Evolutionary conservation across 495 filamentous ascomycete species (phyloP).

Genomic region (Rhizodiscina lignyota): DNA sequence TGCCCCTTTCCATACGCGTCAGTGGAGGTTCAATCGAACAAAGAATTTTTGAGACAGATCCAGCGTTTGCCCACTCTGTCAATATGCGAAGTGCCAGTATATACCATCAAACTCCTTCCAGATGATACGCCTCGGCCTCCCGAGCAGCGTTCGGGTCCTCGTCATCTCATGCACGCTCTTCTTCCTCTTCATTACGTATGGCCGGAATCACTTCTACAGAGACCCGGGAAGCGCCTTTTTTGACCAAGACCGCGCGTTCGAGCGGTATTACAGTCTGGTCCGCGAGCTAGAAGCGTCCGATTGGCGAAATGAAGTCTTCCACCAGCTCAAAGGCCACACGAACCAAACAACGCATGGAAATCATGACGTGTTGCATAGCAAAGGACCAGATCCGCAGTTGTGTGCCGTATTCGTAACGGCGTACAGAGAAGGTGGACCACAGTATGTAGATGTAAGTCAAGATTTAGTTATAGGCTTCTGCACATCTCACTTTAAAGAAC

Average conservation of each 20-base stretch:
- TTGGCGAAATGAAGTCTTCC: too few relatives aligned
- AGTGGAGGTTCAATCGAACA: too few relatives aligned
- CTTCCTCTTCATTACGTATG: constrained; percentile 11
- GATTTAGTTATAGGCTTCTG: too few relatives aligned
- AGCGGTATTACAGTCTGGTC: not conserved
- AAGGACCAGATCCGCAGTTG: not conserved
- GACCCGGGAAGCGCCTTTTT: constrained; percentile 1
- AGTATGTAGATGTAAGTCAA: not conserved
- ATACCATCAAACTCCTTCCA: constrained; percentile 2
- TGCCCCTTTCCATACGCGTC: too few relatives aligned
- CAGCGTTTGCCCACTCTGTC: too few relatives aligned
- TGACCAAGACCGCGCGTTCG: not conserved
- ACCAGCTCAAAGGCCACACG: too few relatives aligned
- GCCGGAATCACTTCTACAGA: constrained; percentile 4
- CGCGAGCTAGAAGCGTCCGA: not conserved
- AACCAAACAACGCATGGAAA: not conserved
- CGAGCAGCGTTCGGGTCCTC: constrained; percentile 3
- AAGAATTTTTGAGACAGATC: too few relatives aligned
- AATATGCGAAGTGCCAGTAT: too few relatives aligned
- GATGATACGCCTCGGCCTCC: not conserved
- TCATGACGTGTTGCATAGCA: not conserved
- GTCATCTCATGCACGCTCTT: constrained; percentile 7
- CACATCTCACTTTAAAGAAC: too few relatives aligned
- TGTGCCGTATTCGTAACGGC: not conserved
- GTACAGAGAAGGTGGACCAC: not conserved